Conservation (phyloP, 23 red algal genomes). For the Pyropia haitanensis region DNA sequence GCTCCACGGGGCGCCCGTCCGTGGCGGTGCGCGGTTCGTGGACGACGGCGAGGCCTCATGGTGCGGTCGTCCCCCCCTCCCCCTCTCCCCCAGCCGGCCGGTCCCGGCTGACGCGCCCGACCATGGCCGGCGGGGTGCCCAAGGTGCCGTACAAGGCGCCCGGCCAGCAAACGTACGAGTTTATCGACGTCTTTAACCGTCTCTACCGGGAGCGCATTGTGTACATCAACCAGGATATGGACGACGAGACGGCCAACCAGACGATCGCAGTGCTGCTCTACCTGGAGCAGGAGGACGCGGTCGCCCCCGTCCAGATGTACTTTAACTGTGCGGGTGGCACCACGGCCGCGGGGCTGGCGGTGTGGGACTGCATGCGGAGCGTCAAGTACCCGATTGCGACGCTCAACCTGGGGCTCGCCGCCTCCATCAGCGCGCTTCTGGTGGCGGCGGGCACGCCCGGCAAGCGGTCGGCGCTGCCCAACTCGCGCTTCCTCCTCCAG, state of each 20-base stretch:
- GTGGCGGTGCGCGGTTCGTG: too few species aligned
- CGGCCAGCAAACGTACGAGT: slow-evolving; percentile 84
- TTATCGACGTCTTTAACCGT: slow-evolving; percentile 98
- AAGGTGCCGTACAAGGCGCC: slow-evolving; percentile 96
- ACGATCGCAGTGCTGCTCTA: slow-evolving; percentile 86
- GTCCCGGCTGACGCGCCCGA: not conserved
- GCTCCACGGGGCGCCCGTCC: too few species aligned
- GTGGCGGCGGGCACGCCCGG: slow-evolving; percentile 83
- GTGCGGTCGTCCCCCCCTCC: too few species aligned
- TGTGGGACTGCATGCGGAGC: slow-evolving; percentile 88
- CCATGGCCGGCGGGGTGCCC: slow-evolving; percentile 74
- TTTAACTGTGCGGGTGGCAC: slow-evolving; percentile 87
- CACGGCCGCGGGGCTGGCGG: slow-evolving; percentile 59
- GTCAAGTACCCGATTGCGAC: slow-evolving; percentile 88
- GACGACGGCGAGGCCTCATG: too few species aligned
- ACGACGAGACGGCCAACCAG: slow-evolving; percentile 96
- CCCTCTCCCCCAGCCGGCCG: not conserved
- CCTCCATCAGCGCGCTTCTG: slow-evolving; percentile 86
- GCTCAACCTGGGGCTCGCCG: slow-evolving; percentile 90
- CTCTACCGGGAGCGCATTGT: slow-evolving; percentile 92
- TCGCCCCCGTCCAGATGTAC: slow-evolving; percentile 75
- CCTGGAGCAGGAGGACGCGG: slow-evolving; percentile 79
- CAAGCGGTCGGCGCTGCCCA: slow-evolving; percentile 84
- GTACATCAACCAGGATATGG: slow-evolving; percentile 88
- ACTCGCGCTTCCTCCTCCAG: slow-evolving; percentile 89